phyloP scores from a whole-genome alignment of 2,329 filamentous ascomycete species.

The Hymenoscyphus fructigenus region DNA sequence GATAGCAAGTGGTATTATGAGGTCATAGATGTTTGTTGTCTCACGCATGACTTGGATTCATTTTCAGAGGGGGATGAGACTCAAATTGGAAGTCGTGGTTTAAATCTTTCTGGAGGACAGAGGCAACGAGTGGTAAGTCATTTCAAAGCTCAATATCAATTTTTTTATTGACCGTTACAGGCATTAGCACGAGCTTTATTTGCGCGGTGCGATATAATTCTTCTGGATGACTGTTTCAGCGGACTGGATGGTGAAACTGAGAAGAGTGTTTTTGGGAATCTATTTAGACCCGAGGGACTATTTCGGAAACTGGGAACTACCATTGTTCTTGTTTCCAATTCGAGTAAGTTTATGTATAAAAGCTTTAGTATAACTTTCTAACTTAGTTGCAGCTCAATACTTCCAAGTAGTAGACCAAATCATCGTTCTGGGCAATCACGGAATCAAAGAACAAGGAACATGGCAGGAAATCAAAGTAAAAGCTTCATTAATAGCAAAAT shows the following conservation, averaged over 20 bases:
- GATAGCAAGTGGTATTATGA: conserved; percentile 36
- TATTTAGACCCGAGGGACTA: conserved; percentile 37
- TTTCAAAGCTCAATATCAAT: not conserved
- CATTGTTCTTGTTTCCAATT: conserved; percentile 46
- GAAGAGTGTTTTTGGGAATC: conserved; percentile 41
- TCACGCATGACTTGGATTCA: conserved; percentile 30
- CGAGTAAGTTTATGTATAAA: conserved; percentile 30
- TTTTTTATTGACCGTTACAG: conserved; percentile 10
- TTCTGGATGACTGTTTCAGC: conserved; percentile 50
- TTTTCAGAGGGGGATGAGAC: conserved; percentile 41
- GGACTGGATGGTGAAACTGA: conserved; percentile 47
- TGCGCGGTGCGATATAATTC: conserved; percentile 38
- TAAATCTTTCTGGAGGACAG: conserved; percentile 47
- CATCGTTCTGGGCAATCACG: conserved; percentile 36
- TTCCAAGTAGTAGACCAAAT: conserved; percentile 43
- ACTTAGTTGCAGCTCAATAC: conserved; percentile 35
- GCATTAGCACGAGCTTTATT: conserved; percentile 50
- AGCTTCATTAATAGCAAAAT: conserved; percentile 25
- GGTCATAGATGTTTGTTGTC: conserved; percentile 31
- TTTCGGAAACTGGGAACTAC: conserved; percentile 36
- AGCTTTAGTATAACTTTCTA: not conserved
- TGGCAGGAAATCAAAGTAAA: conserved; percentile 28
- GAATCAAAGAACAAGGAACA: conserved; percentile 38
- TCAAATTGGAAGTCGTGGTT: conserved; percentile 43
- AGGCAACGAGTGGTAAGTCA: conserved; percentile 42